These are phyloP conservation scores for Phenoliferia sp. DNA, from an alignment of 1,284 basidiomycete genomes.

Conservation along the genomic window DNA sequence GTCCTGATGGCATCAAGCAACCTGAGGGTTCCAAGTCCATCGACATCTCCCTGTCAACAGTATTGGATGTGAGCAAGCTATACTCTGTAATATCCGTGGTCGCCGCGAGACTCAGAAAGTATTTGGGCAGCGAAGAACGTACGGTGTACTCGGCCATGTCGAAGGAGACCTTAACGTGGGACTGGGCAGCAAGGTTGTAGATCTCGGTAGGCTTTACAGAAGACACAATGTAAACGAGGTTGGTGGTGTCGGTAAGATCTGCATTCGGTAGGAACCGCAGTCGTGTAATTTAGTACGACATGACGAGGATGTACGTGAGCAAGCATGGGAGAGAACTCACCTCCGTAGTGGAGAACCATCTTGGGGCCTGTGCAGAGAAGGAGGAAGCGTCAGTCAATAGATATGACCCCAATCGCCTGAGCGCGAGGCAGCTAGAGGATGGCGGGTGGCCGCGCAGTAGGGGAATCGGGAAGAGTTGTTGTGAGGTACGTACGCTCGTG, in stretches of 20 bases:
- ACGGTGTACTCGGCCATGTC: constrained; percentile 91
- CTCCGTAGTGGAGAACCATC: constrained; percentile 85
- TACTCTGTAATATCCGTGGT: too few relatives aligned
- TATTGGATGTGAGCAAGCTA: neutral
- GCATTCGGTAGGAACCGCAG: neutral
- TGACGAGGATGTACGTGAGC: too few relatives aligned
- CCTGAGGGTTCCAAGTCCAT: constrained; percentile 82
- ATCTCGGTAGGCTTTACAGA: constrained; percentile 83
- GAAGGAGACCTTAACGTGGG: constrained; percentile 93
- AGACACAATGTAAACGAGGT: constrained; percentile 87
- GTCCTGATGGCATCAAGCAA: constrained; percentile 88
- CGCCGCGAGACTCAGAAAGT: neutral
- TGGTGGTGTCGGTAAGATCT: constrained; percentile 75
- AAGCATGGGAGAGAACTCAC: too few relatives aligned
- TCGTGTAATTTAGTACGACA: neutral
- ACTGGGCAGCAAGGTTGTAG: constrained; percentile 93
- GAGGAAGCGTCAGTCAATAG: neutral
- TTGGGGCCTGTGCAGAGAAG: constrained; percentile 44
- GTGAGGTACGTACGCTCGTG: constrained; percentile 52
- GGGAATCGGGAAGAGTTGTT: too few relatives aligned
- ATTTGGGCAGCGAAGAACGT: neutral
- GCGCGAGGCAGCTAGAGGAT: neutral
- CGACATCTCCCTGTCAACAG: constrained; percentile 64
- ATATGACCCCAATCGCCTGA: constrained; percentile 37
- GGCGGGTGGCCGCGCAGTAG: neutral